These are phyloP conservation scores for Lodderomyces jiufengensis DNA, from an alignment of 1,139 yeast genomes.

Conservation along the genomic window DNA sequence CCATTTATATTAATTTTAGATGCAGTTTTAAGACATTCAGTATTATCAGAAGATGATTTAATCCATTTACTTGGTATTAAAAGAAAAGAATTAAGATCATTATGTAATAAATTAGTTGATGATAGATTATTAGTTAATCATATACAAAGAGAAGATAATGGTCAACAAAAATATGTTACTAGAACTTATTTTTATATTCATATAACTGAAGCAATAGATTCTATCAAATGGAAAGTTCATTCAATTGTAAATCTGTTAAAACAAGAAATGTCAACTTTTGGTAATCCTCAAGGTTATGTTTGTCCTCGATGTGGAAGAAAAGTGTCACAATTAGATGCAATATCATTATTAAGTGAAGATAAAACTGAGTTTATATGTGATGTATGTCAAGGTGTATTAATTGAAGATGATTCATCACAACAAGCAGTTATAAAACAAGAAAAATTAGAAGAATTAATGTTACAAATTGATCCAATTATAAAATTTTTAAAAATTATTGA, in stretches of 20 bases:
- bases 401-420: conserved; percentile 86
- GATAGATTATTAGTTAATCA: conserved; percentile 70
- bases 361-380: conserved; percentile 81
- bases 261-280: conserved; percentile 74
- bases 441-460: conserved; percentile 78
- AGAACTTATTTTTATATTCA: conserved; percentile 86
- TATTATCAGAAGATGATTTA: conserved; percentile 91
- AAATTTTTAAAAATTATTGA: conserved; percentile 81
- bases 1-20: conserved; percentile 84
- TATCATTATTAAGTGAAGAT: conserved; percentile 75
- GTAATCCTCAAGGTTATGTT: conserved; percentile 90
- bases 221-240: conserved; percentile 95
- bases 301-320: conserved; percentile 84
- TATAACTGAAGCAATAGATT: conserved; percentile 89
- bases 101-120: conserved; percentile 77
- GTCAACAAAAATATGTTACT: conserved; percentile 62
- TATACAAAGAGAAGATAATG: conserved; percentile 79
- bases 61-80: conserved; percentile 77
- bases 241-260: conserved; percentile 74
- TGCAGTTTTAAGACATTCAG: conserved; percentile 87
- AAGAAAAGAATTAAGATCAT: conserved; percentile 79
- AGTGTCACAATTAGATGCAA: conserved; percentile 84
- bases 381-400: conserved; percentile 68
- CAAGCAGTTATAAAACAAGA: conserved; percentile 82
- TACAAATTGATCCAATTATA: conserved; percentile 85